Evolutionary conservation across 208 protist genomes (phyloP).

Genomic region (Naegleria fowleri): DNA sequence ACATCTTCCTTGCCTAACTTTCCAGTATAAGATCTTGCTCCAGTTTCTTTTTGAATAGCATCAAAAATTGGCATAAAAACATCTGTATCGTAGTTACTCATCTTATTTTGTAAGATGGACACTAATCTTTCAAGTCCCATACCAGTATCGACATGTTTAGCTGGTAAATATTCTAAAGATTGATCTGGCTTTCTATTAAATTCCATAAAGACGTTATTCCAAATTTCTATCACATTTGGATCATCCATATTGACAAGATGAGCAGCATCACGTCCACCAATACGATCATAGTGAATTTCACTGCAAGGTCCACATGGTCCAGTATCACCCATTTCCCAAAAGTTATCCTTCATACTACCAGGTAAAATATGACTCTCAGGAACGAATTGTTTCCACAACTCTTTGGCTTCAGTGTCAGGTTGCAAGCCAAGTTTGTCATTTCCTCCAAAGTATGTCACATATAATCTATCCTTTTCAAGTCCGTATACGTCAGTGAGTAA

Average conservation of each 20-base stretch:
- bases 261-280: slow-evolving; percentile 89
- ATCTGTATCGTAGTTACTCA: slow-evolving; percentile 98
- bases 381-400: slow-evolving; percentile 86
- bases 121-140: slow-evolving; percentile 96
- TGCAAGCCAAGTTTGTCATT: slow-evolving; percentile 70
- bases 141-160: slow-evolving; percentile 93
- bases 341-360: slow-evolving; percentile 95
- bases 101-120: slow-evolving; percentile 90
- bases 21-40: slow-evolving; percentile 68
- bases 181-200: slow-evolving; percentile 87
- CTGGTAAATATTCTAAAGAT: slow-evolving; percentile 69
- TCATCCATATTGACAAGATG: slow-evolving; percentile 95
- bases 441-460: slow-evolving; percentile 97
- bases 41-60: slow-evolving; percentile 85
- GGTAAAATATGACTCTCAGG: slow-evolving; percentile 76
- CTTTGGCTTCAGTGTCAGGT: slow-evolving; percentile 79
- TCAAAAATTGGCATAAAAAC: slow-evolving; percentile 93
- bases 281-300: slow-evolving; percentile 97
- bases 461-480: slow-evolving; percentile 82
- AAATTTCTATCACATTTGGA: slow-evolving; percentile 96
- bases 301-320: slow-evolving; percentile 96
- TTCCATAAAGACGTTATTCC: slow-evolving; percentile 99
- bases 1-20: slow-evolving; percentile 66
- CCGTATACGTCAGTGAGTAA: slow-evolving; percentile 92
- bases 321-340: slow-evolving; percentile 99